Percentiles rank a stretch among this genome's conserved stretches.
phyloP scores from a whole-genome alignment of 305 asterid genomes.

The Fraxinus greggii region DNA sequence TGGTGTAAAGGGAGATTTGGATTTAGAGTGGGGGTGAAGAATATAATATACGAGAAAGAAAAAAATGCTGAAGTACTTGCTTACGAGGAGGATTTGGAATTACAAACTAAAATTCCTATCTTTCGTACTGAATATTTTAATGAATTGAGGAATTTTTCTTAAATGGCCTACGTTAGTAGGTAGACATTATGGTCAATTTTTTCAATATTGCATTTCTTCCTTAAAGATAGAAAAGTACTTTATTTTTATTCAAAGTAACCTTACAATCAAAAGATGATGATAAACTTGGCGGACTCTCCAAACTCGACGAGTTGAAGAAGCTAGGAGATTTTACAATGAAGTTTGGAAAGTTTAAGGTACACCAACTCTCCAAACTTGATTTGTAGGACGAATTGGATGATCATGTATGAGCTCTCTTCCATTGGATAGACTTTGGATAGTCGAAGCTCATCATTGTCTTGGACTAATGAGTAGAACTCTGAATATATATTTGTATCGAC shows the following conservation, averaged over 20 bases:
- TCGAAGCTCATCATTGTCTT: too few species aligned
- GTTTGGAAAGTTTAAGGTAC: too few species aligned
- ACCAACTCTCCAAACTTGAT: not conserved
- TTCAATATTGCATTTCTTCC: not conserved
- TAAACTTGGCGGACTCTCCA: not conserved
- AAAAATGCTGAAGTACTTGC: not conserved
- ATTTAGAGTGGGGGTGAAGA: not conserved
- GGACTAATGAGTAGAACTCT: not conserved
- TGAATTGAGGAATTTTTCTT: not conserved
- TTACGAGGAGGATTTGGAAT: not conserved
- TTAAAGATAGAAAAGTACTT: not conserved
- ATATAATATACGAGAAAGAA: not conserved
- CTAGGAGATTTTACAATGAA: not conserved
- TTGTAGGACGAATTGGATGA: too few species aligned
- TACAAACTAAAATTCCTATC: not conserved
- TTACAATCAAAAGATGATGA: too few species aligned
- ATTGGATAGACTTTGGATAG: too few species aligned
- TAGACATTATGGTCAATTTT: not conserved
- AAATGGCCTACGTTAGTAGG: not conserved
- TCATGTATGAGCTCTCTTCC: too few species aligned
- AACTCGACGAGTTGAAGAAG: not conserved
- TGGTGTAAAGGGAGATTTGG: not conserved
- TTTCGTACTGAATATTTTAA: too few species aligned
- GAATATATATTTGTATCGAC: not conserved
- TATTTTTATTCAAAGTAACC: not conserved